Conservation (phyloP, 495 filamentous ascomycete species). For the Evansstolkia leycettana region DNA sequence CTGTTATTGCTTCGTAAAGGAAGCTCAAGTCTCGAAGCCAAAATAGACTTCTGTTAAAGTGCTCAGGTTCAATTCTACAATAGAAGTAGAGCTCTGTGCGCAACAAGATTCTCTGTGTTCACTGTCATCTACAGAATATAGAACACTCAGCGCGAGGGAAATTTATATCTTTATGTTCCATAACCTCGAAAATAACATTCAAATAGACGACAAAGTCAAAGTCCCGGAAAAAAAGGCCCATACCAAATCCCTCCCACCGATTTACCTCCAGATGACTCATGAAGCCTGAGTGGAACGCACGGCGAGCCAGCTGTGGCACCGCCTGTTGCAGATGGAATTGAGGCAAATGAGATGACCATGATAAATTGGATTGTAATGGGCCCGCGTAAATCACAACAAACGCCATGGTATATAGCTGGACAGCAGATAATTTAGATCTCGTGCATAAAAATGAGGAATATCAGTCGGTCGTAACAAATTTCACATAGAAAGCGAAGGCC, state of each 20-base stretch:
- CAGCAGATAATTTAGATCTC: constrained; percentile 4
- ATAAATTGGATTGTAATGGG: constrained; percentile 2
- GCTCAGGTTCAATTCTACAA: no score
- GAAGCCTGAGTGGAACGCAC: not conserved
- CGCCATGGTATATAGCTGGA: constrained; percentile 19
- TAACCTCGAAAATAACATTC: no score
- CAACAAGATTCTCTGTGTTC: no score
- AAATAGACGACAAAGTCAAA: no score
- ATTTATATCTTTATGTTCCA: no score
- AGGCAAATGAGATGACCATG: constrained; percentile 1
- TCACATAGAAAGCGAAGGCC: not conserved
- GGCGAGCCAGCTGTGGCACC: no score
- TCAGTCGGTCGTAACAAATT: constrained; percentile 15
- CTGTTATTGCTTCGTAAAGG: no score
- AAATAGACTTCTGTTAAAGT: no score
- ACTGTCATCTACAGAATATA: no score
- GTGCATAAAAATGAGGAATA: constrained; percentile 17
- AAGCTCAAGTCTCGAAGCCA: no score
- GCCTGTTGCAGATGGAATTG: not conserved
- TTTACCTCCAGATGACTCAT: constrained; percentile 7
- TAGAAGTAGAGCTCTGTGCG: no score
- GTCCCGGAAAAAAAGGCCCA: not conserved
- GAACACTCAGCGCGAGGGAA: no score
- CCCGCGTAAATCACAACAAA: constrained; percentile 7
- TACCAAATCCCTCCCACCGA: not conserved